These are phyloP conservation scores for Lipomyces orientalis DNA, from an alignment of 805 yeast species.

Conservation along the genomic window DNA sequence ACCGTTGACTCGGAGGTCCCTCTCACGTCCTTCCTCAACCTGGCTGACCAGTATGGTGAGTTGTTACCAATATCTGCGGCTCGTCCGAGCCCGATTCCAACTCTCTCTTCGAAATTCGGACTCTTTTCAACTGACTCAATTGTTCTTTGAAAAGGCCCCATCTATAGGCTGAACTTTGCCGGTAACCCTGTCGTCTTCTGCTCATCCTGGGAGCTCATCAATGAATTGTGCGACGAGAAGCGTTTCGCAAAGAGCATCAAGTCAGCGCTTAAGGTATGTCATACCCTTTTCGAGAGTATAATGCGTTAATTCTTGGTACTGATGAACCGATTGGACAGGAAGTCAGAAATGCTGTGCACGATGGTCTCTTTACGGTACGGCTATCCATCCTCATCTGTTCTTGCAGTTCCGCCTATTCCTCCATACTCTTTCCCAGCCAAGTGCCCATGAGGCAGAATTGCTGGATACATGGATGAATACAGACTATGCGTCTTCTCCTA, in stretches of 20 bases:
- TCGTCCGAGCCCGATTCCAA: slow-evolving; percentile 3
- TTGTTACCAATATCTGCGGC: slow-evolving; percentile 8
- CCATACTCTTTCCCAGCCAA: neutral
- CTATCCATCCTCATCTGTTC: neutral
- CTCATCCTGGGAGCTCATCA: slow-evolving; percentile 10
- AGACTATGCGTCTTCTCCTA: slow-evolving; percentile 4
- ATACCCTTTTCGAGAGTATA: slow-evolving; percentile 1
- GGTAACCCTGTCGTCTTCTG: slow-evolving; percentile 1
- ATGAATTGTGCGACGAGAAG: slow-evolving; percentile 11
- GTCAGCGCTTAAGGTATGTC: slow-evolving; percentile 4
- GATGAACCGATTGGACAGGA: slow-evolving; percentile 9
- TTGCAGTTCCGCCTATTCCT: slow-evolving; percentile 6
- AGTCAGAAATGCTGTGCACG: slow-evolving; percentile 8
- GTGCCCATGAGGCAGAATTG: neutral
- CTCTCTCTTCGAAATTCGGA: neutral
- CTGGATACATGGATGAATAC: slow-evolving; percentile 1
- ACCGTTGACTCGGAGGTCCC: slow-evolving; percentile 7
- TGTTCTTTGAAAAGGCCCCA: slow-evolving; percentile 6
- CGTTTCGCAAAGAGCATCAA: neutral
- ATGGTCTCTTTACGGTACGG: slow-evolving; percentile 9
- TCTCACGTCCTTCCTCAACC: slow-evolving; percentile 9
- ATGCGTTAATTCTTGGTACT: slow-evolving; percentile 9
- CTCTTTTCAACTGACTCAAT: slow-evolving; percentile 2
- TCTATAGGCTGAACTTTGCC: slow-evolving; percentile 3
- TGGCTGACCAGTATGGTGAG: slow-evolving; percentile 10